Base-by-base conservation (phyloP, 805 yeast species). In the Saccharomycopsis microspora region DNA sequence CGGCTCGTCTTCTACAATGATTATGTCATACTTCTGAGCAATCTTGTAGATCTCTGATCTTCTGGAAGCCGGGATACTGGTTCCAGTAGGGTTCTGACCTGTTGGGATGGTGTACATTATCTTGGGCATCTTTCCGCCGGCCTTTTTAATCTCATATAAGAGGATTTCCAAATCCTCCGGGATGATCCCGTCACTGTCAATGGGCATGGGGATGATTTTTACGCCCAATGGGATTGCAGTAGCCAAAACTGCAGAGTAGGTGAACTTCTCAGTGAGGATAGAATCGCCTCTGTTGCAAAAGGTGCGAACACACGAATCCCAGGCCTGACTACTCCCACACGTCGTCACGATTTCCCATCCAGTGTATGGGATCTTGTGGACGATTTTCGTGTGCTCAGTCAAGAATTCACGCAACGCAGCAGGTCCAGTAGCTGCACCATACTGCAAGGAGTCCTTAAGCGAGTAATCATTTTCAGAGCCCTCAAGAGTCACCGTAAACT, bases 61-160 rank as follows among this genome's bases (percentile, higher is more conserved):
- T 58, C 86, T 70, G 54, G 74, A 76, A 7, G 54, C 55, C 35
- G 76, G 64, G 58, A 80, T 69, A 5, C 79, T 73, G 4, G 77
- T 70, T 7, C 89, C 88, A n/a, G 85, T 75, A 29, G 89, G 89
- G 65, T 82, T 82, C 60, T 82, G 89, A 38, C 88, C 89, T 11
- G 84, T 77, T 28, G 80, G 73, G 60, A 81, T 76, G 29, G 80
- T 69, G 65, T 80, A 80, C 49, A 76, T 63, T 41, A 75, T 53
- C 52, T 71, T 75, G 43, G 83, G 83, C 55, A 67, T 72, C 30
- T 54, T 66, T 65, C 67, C 57, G 58, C 58, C 68, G 45, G 64
- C 71, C 4, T 36, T 43, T 5, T 72, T 74, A 85, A 85, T 82
- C 51, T 67, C 65, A 46, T 65, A 68, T 57, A 82, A 69, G 34